Base-by-base conservation (phyloP, 768 basidiomycete species). In the Glaciozyma antarctica region DNA sequence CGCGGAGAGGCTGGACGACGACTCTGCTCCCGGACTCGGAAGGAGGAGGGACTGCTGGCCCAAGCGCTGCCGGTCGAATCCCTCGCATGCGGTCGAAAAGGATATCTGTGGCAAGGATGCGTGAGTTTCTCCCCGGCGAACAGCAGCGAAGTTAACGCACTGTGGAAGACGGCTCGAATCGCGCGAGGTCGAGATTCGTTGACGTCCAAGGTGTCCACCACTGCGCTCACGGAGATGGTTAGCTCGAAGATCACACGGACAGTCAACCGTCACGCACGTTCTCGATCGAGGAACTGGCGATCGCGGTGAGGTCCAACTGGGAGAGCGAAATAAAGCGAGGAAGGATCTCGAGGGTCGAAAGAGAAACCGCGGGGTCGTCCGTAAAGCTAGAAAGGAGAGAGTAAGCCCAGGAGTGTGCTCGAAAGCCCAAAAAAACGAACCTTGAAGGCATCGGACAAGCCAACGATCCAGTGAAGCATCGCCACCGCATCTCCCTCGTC, bases 251-350 rank as follows among this genome's bases (percentile, higher is more conserved):
- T 19, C 21, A 22, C 26, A 17, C n/a, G 21, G 24, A 10, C 16
- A 0, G 34, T 15, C 16, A 21, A 0, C 19, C 22, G 15, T 3
- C 10, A 60, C 69, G 21, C 28, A 70, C 83, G 77, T 69, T 90
- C 90, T 60, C 90, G 84, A 63, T 91, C 88, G 62, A 95, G 80
- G 80, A 97, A 95, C 26, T 95, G 82, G 60, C 83, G 81, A 88
- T 91, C 87, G 77, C 85, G 86, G 64, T 83, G 78, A 6, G 86
- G 83, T 1, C 90, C 92, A 56, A 89, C 85, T 10, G 94, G 93
- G 75, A 97, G 95, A 0, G 85, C 90, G 76, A 93, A 98, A 86
- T 97, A 92, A 76, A 94, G 81, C 15, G 88, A 90, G 12, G 76
- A 75, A 0, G 85, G 82, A 75, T 94, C 85, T 19, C 87, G 82